Percentiles rank a stretch among this genome's conserved stretches.
These are phyloP conservation scores for Geotrichum citri-aurantii DNA, from an alignment of 1,139 yeast species.

Conservation along the genomic window DNA sequence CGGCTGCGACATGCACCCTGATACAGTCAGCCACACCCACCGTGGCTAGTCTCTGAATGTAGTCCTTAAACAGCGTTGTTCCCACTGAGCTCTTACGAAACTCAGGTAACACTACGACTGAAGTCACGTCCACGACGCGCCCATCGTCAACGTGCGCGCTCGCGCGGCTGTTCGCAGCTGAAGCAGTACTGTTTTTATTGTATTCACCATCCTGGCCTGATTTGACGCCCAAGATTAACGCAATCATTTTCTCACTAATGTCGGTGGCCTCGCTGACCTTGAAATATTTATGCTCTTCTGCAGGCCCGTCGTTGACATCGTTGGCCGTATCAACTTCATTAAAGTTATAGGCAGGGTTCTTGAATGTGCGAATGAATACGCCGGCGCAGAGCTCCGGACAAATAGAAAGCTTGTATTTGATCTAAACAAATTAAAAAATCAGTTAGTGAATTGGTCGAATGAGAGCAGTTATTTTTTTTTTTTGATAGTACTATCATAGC, in stretches of 20 bases:
- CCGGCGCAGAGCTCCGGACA: constrained; percentile 94
- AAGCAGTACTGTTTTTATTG: constrained; percentile 42
- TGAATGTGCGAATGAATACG: constrained; percentile 67
- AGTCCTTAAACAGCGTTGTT: constrained; percentile 79
- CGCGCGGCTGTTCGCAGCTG: constrained; percentile 42
- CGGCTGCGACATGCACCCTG: background rate
- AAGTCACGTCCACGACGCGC: constrained; percentile 71
- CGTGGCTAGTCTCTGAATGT: constrained; percentile 80
- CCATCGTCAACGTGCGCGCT: constrained; percentile 70
- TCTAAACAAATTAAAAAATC: background rate
- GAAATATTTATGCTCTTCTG: background rate
- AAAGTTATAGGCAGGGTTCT: constrained; percentile 10
- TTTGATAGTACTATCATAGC: background rate
- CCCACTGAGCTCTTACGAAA: constrained; percentile 82
- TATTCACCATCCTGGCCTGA: constrained; percentile 40
- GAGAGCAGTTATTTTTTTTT: background rate
- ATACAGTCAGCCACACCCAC: constrained; percentile 64
- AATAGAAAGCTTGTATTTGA: constrained; percentile 57
- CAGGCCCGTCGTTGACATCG: constrained; percentile 20
- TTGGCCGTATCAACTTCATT: constrained; percentile 22
- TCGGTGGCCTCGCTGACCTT: constrained; percentile 22
- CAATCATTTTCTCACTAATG: constrained; percentile 63
- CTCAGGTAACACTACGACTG: constrained; percentile 69
- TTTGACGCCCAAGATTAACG: constrained; percentile 81
- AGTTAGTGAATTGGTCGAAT: background rate